Base-by-base conservation (phyloP, 2,329 filamentous ascomycete genomes). In the Fusarium pseudocircinatum region DNA sequence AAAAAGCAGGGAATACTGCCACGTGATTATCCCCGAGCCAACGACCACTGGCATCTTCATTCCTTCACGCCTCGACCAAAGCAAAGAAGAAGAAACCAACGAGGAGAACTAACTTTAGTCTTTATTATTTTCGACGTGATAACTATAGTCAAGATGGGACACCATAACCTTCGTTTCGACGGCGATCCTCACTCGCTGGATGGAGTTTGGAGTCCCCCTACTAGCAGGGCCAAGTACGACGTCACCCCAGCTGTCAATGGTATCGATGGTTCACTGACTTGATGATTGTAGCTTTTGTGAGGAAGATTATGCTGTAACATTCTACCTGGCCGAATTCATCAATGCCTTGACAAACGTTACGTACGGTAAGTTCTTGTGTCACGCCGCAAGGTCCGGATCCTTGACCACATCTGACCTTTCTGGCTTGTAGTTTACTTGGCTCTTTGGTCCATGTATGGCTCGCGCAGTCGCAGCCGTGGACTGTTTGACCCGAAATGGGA, bases 241-340 rank as follows among this genome's bases (percentile, higher is more conserved):
- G 44, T 52, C 44, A 42, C 57, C 60, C 46, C 26, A n/a, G 30
- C 46, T 53, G 46, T 37, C 32, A 50, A 26, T 44, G 39, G 3
- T 34, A 43, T 49, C 30, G 20, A 42, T 64, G 63, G 15, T n/a
- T n/a, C 36, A 54, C 67, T 77, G 60, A 78, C 70, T 40, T n/a
- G 15, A 40, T 15, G 43, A 16, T 13, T 7, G 15, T 50, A 83
- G 82, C 60, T 83, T 83, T 56, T 83, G 82, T 52, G 82, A 83
- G 59, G 81, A 91, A 81, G 88, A 90, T 76, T 85, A 85, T 75
- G 79, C 79, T n/a, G 70, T 85, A 26, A 84, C 83, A 5, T 75
- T 82, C 22, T 85, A 83, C 59, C 70, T 85, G 12, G 83, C 83
- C 36, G 84, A 85, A 67, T 84, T 85, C 56, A 82, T 85, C 72